A percentile compares a stretch with the other conserved stretches of the same genome.
phyloP scores from a whole-genome alignment of 1,139 yeast species.

The Blastobotrys buckinghamii region DNA sequence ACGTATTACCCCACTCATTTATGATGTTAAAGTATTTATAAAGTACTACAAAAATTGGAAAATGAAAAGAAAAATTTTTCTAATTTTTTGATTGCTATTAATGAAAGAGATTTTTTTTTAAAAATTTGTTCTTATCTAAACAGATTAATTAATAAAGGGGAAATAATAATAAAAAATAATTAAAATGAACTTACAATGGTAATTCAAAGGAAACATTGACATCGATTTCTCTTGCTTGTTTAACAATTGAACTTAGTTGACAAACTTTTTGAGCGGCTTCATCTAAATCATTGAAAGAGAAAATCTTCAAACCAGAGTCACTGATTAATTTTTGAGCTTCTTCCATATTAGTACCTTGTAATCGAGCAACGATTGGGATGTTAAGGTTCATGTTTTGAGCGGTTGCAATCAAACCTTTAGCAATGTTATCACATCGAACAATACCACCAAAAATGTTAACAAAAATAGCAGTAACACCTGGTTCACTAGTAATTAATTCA shows the following conservation, averaged over 20 bases:
- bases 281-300: conserved; percentile 86
- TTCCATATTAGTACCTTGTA: conserved; percentile 95
- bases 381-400: conserved; percentile 83
- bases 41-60: no score
- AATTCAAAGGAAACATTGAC: conserved; percentile 45
- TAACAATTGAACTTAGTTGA: conserved; percentile 51
- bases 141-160: no score
- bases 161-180: background rate
- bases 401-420: conserved; percentile 93
- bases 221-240: conserved; percentile 45
- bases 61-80: no score
- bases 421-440: conserved; percentile 98
- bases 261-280: conserved; percentile 97
- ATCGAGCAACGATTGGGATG: conserved; percentile 95
- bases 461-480: conserved; percentile 88
- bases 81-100: no score
- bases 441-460: conserved; percentile 99
- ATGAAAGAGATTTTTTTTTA: no score
- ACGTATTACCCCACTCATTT: no score
- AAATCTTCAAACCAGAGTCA: conserved; percentile 89
- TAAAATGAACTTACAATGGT: conserved; percentile 31
- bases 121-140: no score
- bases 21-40: no score
- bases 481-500: conserved; percentile 84
- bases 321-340: conserved; percentile 82